Evolutionary conservation across 2,329 filamentous ascomycete genomes (phyloP), one percentile per base, ranked within the genome.

Genomic region (Aureobasidium sp.): DNA sequence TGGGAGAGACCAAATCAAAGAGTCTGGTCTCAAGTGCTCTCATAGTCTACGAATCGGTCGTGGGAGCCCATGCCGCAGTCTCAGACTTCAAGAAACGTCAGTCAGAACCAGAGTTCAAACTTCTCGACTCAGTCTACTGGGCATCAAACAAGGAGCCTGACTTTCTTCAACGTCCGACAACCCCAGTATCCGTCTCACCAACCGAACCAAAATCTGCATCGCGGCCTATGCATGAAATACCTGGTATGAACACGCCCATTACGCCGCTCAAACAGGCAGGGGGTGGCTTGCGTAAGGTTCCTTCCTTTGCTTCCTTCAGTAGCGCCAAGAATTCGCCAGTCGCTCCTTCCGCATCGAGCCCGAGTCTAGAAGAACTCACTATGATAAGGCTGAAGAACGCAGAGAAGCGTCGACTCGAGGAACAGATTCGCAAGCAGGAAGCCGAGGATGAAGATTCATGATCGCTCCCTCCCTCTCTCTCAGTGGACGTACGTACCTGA

Each of bases 1-100:
- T 65, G 79, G 3, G 76, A 6, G 79, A 79, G 5, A 75, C 75
- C 61, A 78, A 78, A 62, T 78, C 81, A 65, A 81, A 81, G 66
- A 79, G 78, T 61, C 71, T 78, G 2, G 72, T 82, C 61, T 80
- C 77, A 5, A 82, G 77, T 1, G 82, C 78, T 0, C 78, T 84
- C 49, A 72, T 86, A 14, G 77, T 85, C 14, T 86, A 81, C 70
- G 72, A 75, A 3, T 83, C 82, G 4, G 78, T 86, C 39, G 81
- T 85, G 51, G 77, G 80, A 59, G 82, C 83, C 0, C 80, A 85
- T 67, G 76, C 81, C 3, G 82, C 82, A 9, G 79, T 85, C 3
- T 68, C 77, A 45, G 81, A 85, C 64, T 76, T 75, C 58, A 73
- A 75, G 60, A 77, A 75, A 30, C 37, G 50, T 14, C 45, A 48